Evolutionary conservation across 768 basidiomycete genomes (phyloP).

Genomic region (Termitomyces heimii): DNA sequence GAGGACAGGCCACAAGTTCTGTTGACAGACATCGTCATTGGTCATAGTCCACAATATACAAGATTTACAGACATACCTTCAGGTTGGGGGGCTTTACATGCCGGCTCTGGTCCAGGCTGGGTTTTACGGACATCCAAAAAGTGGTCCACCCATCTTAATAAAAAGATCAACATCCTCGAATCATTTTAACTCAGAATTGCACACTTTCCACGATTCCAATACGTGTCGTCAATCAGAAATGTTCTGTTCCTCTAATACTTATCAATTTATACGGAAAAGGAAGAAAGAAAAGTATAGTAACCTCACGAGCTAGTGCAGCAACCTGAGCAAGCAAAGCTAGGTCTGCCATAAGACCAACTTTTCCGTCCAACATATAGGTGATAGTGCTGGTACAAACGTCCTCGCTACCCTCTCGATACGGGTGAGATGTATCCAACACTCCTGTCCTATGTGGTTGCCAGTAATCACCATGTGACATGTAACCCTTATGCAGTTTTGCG

Average conservation of each 20-base stretch:
- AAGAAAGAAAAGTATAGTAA: conserved; percentile 19
- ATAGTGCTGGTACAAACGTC: conserved; percentile 53
- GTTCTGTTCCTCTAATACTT: conserved; percentile 49
- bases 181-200: conserved; percentile 13
- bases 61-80: conserved; percentile 36
- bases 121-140: conserved; percentile 47
- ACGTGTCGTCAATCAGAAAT: conserved; percentile 63
- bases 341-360: conserved; percentile 60
- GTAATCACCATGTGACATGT: conserved; percentile 44
- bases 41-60: neutral
- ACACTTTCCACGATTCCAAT: conserved; percentile 71
- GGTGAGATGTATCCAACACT: conserved; percentile 28
- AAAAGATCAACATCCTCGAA: neutral
- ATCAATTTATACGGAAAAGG: neutral
- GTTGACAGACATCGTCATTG: neutral
- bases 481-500: conserved; percentile 37
- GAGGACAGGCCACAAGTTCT: conserved; percentile 73
- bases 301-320: conserved; percentile 62
- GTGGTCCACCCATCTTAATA: conserved; percentile 53
- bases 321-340: conserved; percentile 62
- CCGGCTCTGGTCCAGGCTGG: conserved; percentile 61
- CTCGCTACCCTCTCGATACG: conserved; percentile 16
- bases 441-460: conserved; percentile 38
- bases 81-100: conserved; percentile 55
- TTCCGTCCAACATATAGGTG: conserved; percentile 67